Conservation (phyloP, 495 filamentous ascomycete genomes). For the Aspergillus incahuasiensis region DNA sequence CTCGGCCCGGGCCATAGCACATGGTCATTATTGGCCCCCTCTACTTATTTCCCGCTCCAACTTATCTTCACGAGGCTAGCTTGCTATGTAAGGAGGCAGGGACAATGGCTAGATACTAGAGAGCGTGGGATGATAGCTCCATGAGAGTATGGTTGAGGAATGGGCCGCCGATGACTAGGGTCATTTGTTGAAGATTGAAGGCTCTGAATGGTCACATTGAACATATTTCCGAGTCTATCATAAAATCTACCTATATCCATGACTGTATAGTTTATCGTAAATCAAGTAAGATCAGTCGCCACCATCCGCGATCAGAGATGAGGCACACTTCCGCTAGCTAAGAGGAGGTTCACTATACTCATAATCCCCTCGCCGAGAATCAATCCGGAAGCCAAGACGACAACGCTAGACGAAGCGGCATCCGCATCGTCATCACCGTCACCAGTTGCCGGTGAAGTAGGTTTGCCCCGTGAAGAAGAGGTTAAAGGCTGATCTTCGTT, state of each 20-base stretch:
- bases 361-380: constrained; percentile 92
- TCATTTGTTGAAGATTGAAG: too few species aligned
- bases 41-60: too few species aligned
- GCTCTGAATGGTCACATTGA: too few species aligned
- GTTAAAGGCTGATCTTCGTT: not conserved
- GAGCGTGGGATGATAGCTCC: too few species aligned
- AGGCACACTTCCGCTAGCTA: constrained; percentile 76
- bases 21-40: too few species aligned
- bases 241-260: not conserved
- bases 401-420: constrained; percentile 48
- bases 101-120: too few species aligned
- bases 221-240: too few species aligned
- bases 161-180: too few species aligned
- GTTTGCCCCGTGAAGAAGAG: not conserved
- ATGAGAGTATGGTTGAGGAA: too few species aligned
- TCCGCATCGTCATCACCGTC: constrained; percentile 25
- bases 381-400: constrained; percentile 67
- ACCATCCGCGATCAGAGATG: constrained; percentile 50
- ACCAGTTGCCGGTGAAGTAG: constrained; percentile 24
- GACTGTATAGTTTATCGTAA: not conserved
- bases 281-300: not conserved
- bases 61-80: too few species aligned
- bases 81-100: too few species aligned
- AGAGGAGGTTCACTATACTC: constrained; percentile 82
- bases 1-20: too few species aligned